A percentile compares a stretch with the other conserved stretches of the same genome.
Conservation (phyloP, 371 early-diverging fungal genomes). For the Blakeslea trispora region DNA sequence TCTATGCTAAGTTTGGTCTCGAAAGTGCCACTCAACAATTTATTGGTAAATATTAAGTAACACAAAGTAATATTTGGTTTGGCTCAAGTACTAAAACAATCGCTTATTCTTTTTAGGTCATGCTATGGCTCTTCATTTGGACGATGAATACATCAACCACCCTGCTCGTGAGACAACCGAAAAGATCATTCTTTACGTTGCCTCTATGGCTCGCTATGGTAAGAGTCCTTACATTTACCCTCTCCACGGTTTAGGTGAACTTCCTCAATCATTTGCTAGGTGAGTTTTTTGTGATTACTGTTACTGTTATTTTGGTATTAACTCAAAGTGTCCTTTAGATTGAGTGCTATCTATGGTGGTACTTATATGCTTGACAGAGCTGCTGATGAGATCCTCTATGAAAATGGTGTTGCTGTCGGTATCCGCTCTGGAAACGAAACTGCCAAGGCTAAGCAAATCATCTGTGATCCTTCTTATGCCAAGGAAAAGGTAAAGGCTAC, state of each 20-base stretch:
- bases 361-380: conserved; percentile 96
- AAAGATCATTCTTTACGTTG: conserved; percentile 92
- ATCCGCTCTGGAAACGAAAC: conserved; percentile 86
- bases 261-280: conserved; percentile 87
- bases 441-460: conserved; percentile 84
- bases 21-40: conserved; percentile 95
- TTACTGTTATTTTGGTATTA: not conserved
- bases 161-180: conserved; percentile 94
- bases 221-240: conserved; percentile 99
- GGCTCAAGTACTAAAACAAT: not conserved
- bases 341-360: conserved; percentile 97
- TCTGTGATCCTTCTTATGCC: conserved; percentile 96
- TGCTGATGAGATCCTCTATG: conserved; percentile 89
- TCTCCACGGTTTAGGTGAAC: conserved; percentile 98
- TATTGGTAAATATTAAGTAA: conserved; percentile 62
- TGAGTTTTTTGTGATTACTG: not conserved
- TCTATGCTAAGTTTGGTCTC: conserved; percentile 93
- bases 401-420: conserved; percentile 85
- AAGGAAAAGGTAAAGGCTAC: conserved; percentile 71
- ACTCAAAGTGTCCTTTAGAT: conserved; percentile 28
- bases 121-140: conserved; percentile 96
- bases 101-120: conserved; percentile 72
- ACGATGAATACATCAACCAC: conserved; percentile 88
- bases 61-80: not conserved
- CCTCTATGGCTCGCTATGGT: conserved; percentile 95